Percentiles rank a stretch among this genome's conserved stretches.
These are phyloP conservation scores for Xanthoconium purpureum DNA, from an alignment of 768 basidiomycete genomes.

Conservation along the genomic window DNA sequence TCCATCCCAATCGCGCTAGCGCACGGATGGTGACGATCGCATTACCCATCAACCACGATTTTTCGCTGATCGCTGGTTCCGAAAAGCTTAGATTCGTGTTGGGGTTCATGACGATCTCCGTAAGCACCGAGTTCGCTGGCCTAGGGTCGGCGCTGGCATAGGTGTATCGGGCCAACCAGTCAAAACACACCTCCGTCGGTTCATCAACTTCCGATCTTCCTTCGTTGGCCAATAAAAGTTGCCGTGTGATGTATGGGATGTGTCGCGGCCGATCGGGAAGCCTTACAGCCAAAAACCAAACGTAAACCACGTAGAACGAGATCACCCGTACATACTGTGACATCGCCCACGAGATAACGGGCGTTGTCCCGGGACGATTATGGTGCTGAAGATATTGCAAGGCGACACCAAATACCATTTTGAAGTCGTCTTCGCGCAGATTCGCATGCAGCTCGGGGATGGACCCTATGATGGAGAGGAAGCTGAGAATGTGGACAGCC, in stretches of 20 bases:
- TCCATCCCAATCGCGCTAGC: slow-evolving; percentile 76
- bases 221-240: slow-evolving; percentile 83
- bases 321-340: slow-evolving; percentile 89
- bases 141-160: slow-evolving; percentile 93
- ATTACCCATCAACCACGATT: slow-evolving; percentile 85
- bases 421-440: slow-evolving; percentile 87
- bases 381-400: slow-evolving; percentile 92
- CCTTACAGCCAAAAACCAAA: slow-evolving; percentile 91
- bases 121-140: slow-evolving; percentile 74
- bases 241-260: slow-evolving; percentile 81
- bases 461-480: slow-evolving; percentile 84
- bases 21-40: slow-evolving; percentile 80
- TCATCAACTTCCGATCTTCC: slow-evolving; percentile 73
- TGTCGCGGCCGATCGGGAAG: slow-evolving; percentile 77
- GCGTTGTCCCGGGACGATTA: slow-evolving; percentile 57
- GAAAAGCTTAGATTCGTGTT: slow-evolving; percentile 28
- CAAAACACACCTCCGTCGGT: slow-evolving; percentile 93
- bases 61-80: slow-evolving; percentile 51
- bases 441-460: slow-evolving; percentile 78
- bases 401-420: slow-evolving; percentile 92
- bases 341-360: slow-evolving; percentile 75
- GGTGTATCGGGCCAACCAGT: slow-evolving; percentile 94
- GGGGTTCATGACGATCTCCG: slow-evolving; percentile 73
- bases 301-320: slow-evolving; percentile 87
- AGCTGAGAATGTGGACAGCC: slow-evolving; percentile 94